A percentile compares a stretch with the other conserved stretches of the same genome.
These are phyloP conservation scores for Caryopteris hybrid DNA, from an alignment of 305 asterid species.

Conservation along the genomic window DNA sequence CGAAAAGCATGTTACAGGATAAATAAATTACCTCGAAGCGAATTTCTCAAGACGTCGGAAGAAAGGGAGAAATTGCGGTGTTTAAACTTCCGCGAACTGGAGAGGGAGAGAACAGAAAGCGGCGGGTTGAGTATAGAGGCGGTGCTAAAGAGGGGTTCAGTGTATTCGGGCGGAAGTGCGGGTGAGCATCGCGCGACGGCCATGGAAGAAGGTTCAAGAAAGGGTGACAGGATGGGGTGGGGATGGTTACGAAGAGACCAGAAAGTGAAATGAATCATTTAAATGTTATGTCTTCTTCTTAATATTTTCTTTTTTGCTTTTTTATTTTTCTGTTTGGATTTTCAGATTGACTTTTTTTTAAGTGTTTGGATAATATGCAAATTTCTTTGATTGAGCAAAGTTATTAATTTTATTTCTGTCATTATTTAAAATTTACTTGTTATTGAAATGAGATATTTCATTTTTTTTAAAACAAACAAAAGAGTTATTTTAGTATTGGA, in stretches of 20 bases:
- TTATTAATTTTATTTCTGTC: too few relatives aligned
- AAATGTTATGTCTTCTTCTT: background rate
- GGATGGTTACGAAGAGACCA: slow-evolving; percentile 13
- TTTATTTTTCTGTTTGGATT: too few relatives aligned
- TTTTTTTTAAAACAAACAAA: too few relatives aligned
- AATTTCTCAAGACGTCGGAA: slow-evolving; percentile 27
- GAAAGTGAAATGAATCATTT: background rate
- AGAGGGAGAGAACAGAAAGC: slow-evolving; percentile 24
- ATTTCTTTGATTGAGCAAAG: too few relatives aligned
- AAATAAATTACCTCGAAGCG: slow-evolving; percentile 39
- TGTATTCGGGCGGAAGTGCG: slow-evolving; percentile 33
- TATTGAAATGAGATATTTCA: too few relatives aligned
- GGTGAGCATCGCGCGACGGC: slow-evolving; percentile 47
- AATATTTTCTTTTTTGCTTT: background rate
- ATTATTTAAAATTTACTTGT: too few relatives aligned
- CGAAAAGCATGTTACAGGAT: background rate
- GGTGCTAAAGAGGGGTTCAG: slow-evolving; percentile 24
- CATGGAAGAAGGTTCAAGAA: slow-evolving; percentile 41
- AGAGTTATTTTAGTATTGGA: too few relatives aligned
- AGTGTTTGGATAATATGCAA: too few relatives aligned
- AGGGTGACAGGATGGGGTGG: background rate
- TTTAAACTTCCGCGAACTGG: slow-evolving; percentile 23
- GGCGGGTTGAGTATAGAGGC: slow-evolving; percentile 13
- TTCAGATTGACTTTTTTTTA: too few relatives aligned
- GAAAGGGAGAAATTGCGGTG: slow-evolving; percentile 30